phyloP scores from a whole-genome alignment of 805 yeast genomes.

The Saccharomyces mikatae region DNA sequence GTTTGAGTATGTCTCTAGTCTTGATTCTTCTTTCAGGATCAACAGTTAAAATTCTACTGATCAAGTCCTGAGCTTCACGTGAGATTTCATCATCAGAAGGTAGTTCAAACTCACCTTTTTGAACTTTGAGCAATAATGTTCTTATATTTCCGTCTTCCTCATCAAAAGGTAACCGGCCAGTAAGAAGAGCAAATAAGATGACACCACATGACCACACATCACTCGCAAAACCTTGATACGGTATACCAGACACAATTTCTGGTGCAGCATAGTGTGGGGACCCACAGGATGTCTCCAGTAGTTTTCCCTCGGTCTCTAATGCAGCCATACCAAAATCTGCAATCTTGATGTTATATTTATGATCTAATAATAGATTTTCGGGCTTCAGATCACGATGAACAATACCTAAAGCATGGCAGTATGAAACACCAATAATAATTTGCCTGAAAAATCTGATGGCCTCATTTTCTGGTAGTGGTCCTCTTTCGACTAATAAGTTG shows the following conservation, averaged over 20 bases:
- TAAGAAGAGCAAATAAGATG: constrained; percentile 82
- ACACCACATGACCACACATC: constrained; percentile 99
- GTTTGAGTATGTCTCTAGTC: constrained; percentile 66
- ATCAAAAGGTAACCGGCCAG: constrained; percentile 95
- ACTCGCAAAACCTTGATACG: constrained; percentile 92
- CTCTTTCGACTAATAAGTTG: constrained; percentile 81
- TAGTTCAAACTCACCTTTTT: constrained; percentile 78
- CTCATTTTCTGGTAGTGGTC: constrained; percentile 80
- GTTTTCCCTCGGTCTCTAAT: constrained; percentile 68
- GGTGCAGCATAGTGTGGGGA: constrained; percentile 99
- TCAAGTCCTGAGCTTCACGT: constrained; percentile 78
- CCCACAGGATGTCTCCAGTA: constrained; percentile 92
- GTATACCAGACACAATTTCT: constrained; percentile 90
- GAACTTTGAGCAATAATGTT: constrained; percentile 79
- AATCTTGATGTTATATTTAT: constrained; percentile 80
- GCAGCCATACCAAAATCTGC: constrained; percentile 99
- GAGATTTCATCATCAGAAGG: constrained; percentile 70
- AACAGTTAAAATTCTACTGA: constrained; percentile 70
- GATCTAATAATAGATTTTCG: constrained; percentile 71
- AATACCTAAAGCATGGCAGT: constrained; percentile 78
- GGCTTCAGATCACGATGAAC: constrained; percentile 86
- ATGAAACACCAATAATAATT: constrained; percentile 72
- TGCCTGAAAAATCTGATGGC: constrained; percentile 86
- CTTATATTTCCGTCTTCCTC: constrained; percentile 79
- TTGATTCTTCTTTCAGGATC: constrained; percentile 75